Evolutionary conservation across 129 eudicot species (phyloP), one percentile per base, ranked within the genome.

Genomic region (Rutidosis leptorrhynchoides): DNA sequence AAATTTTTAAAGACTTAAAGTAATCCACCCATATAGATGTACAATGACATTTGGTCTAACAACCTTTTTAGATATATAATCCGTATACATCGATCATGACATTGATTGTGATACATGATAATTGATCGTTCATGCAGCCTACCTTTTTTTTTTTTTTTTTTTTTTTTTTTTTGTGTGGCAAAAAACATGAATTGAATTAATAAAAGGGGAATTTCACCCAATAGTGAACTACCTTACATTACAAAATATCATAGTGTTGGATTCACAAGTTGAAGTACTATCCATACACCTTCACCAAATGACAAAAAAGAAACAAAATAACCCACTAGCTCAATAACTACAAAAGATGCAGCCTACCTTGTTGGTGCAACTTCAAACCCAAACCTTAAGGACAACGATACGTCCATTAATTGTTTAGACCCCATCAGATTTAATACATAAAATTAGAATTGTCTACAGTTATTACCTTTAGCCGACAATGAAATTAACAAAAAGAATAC

Each of bases 341-440:
- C n/a, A n/a, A n/a, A n/a, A n/a, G n/a, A n/a, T n/a, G n/a, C n/a
- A n/a, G n/a, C n/a, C n/a, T 17, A 40, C 23, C 40, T 53, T 35
- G 79, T 75, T 74, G 79, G 74, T 67, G 74, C 20, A 7, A 32
- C 15, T 40, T 58, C 55, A 30, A 14, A 58, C 66, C 28, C 37
- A 64, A 54, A 63, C 17, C 45, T 10, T n/a, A 26, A 48, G 55
- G 56, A 48, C 29, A 5, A 60, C 59, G 19, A 48, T 32, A 30
- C 68, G 29, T 57, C 59, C 58, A 58, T 65, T n/a, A 70, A 58
- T 65, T n/a, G 46, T n/a, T 49, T 55, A 62, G 37, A 74, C 79
- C 63, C 74, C 68, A 45, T 62, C 55, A 51, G 21, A 35, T 49
- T 62, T 3, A 24, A 62, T 51, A 9, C 54, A 46, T 15, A 46